These are phyloP conservation scores for Mrakia gelida DNA, from an alignment of 768 basidiomycete genomes.

Conservation along the genomic window DNA sequence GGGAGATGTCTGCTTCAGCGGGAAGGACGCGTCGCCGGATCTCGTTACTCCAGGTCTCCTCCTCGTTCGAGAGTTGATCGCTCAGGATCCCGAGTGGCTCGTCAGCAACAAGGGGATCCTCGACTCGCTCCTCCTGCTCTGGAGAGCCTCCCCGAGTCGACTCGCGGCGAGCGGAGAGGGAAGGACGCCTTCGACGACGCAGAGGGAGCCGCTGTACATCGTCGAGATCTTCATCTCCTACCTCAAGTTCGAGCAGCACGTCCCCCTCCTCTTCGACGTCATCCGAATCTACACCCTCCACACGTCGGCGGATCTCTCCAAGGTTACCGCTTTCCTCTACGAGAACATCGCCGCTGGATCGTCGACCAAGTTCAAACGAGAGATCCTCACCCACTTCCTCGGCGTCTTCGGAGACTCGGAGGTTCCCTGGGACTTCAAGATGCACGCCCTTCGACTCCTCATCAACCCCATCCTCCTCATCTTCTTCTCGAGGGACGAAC, in stretches of 20 bases:
- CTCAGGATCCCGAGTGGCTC: conserved; percentile 66
- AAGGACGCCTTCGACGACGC: conserved; percentile 36
- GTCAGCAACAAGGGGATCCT: conserved; percentile 62
- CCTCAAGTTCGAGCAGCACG: conserved; percentile 55
- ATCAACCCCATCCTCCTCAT: conserved; percentile 81
- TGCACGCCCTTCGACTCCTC: conserved; percentile 61
- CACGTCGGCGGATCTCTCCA: conserved; percentile 74
- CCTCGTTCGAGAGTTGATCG: conserved; percentile 69
- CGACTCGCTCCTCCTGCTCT: conserved; percentile 66
- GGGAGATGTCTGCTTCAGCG: conserved; percentile 43
- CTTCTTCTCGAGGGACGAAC: conserved; percentile 60
- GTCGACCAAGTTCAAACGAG: conserved; percentile 66
- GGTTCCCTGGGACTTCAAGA: conserved; percentile 68
- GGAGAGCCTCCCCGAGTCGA: conserved; percentile 48
- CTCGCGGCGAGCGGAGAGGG: conserved; percentile 35
- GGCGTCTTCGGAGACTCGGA: conserved; percentile 69
- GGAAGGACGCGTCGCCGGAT: conserved; percentile 44
- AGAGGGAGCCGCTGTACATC: conserved; percentile 54
- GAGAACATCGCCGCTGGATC: conserved; percentile 66
- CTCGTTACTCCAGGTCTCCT: conserved; percentile 66
- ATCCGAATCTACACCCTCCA: conserved; percentile 73
- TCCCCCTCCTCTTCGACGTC: conserved; percentile 85
- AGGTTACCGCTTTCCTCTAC: conserved; percentile 78
- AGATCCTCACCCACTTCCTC: conserved; percentile 76
- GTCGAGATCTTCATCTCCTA: conserved; percentile 67